phyloP scores from a whole-genome alignment of 768 basidiomycete genomes.

The Kwoniella pini region DNA sequence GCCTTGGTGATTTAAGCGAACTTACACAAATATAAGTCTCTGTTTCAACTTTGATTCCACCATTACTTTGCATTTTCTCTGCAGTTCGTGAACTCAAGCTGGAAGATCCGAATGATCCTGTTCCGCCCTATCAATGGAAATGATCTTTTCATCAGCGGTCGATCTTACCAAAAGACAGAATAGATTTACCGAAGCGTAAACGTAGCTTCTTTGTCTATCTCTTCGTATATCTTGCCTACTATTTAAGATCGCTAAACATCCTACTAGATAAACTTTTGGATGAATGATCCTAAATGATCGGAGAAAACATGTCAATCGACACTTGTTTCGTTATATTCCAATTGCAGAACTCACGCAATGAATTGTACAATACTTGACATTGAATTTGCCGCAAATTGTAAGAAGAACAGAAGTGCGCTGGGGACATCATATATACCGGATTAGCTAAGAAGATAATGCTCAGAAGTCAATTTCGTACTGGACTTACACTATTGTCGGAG shows the following conservation, averaged over 20 bases:
- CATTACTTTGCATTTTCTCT: not conserved
- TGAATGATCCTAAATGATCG: constrained; percentile 11
- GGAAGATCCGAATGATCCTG: constrained; percentile 2
- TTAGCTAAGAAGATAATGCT: no score
- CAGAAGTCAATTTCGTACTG: no score
- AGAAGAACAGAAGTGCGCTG: constrained; percentile 17
- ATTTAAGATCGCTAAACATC: constrained; percentile 15
- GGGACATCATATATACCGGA: no score
- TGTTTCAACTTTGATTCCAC: constrained; percentile 10
- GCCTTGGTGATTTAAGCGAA: not conserved
- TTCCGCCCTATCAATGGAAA: no score
- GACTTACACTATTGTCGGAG: constrained; percentile 19
- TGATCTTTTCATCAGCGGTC: no score
- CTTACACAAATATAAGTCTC: constrained; percentile 18
- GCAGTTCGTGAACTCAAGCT: not conserved
- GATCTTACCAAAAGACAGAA: not conserved
- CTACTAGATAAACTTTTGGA: constrained; percentile 19
- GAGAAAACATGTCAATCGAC: no score
- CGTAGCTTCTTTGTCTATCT: constrained; percentile 6
- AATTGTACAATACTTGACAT: constrained; percentile 24
- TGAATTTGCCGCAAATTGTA: constrained; percentile 15
- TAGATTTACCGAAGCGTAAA: constrained; percentile 12
- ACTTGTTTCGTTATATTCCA: not conserved
- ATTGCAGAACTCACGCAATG: constrained; percentile 19
- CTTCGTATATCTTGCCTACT: constrained; percentile 9